These are phyloP conservation scores for Thielaviopsis populi DNA, from an alignment of 2,329 filamentous ascomycete genomes.

Conservation along the genomic window DNA sequence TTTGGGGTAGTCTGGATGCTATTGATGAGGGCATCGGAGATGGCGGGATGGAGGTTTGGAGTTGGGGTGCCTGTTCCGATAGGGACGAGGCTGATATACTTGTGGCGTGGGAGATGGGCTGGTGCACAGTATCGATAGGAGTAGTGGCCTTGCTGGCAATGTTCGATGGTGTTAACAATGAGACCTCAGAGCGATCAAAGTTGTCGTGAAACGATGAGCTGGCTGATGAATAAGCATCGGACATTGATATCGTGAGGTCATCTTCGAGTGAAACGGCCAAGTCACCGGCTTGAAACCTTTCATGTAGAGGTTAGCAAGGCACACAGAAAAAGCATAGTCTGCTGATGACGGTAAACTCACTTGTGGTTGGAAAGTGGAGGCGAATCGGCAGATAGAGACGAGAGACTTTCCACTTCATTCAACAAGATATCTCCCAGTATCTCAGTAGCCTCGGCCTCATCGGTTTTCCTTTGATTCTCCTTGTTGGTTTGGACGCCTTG, in stretches of 20 bases:
- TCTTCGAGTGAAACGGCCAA: neutral
- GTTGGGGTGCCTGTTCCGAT: neutral
- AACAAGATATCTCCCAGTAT: too few relatives aligned
- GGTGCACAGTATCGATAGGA: conserved; percentile 32
- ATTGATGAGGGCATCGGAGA: neutral
- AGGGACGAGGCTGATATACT: neutral
- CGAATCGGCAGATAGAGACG: neutral
- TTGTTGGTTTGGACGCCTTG: neutral
- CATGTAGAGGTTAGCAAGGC: neutral
- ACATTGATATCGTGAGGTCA: neutral
- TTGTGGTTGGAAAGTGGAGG: neutral
- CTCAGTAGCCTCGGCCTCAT: neutral
- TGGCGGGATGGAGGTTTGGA: neutral
- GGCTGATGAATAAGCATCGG: conserved; percentile 1
- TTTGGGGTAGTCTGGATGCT: conserved; percentile 1
- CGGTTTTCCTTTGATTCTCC: neutral
- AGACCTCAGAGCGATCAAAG: conserved; percentile 41
- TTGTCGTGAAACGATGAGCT: conserved; percentile 32
- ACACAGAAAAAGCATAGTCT: neutral
- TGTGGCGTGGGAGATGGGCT: conserved; percentile 14
- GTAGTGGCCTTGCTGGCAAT: conserved; percentile 50
- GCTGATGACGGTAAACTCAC: neutral
- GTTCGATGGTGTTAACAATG: conserved; percentile 35
- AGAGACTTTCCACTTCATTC: neutral
- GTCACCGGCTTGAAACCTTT: neutral